Evolutionary conservation across 2,329 filamentous ascomycete species (phyloP).

Genomic region (Fusarium agapanthi): DNA sequence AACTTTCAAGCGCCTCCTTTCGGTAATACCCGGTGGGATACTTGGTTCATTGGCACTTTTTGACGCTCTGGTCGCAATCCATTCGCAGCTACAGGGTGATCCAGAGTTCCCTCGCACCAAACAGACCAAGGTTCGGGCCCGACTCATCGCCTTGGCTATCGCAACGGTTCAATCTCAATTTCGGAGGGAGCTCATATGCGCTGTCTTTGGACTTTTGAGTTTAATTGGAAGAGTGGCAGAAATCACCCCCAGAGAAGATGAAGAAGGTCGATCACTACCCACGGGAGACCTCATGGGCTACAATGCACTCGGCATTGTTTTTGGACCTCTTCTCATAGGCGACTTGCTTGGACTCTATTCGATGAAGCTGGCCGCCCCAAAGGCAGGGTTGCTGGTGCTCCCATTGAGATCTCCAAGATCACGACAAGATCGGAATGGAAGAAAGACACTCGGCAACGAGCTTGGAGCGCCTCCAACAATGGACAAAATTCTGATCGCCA

Average conservation of each 20-base stretch:
- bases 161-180: slow-evolving; percentile 66
- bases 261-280: slow-evolving; percentile 59
- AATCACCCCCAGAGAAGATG: slow-evolving; percentile 60
- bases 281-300: slow-evolving; percentile 72
- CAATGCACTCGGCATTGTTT: slow-evolving; percentile 68
- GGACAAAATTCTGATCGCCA: slow-evolving; percentile 67
- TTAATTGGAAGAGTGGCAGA: slow-evolving; percentile 68
- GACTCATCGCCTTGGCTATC: slow-evolving; percentile 72
- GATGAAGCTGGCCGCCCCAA: slow-evolving; percentile 55
- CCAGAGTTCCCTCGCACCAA: slow-evolving; percentile 63
- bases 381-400: slow-evolving; percentile 53
- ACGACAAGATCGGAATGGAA: slow-evolving; percentile 39
- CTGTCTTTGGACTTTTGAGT: slow-evolving; percentile 71
- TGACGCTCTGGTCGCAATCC: slow-evolving; percentile 68
- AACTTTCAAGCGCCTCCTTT: slow-evolving; percentile 72
- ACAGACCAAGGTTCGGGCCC: slow-evolving; percentile 65
- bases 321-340: slow-evolving; percentile 70
- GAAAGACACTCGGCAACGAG: slow-evolving; percentile 17
- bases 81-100: slow-evolving; percentile 62
- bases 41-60: slow-evolving; percentile 70
- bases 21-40: slow-evolving; percentile 71
- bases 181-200: slow-evolving; percentile 70
- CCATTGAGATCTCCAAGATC: slow-evolving; percentile 55
- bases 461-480: slow-evolving; percentile 47
- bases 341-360: slow-evolving; percentile 63